Conservation (phyloP, 331 rosid species). For the Arachis monticola region DNA sequence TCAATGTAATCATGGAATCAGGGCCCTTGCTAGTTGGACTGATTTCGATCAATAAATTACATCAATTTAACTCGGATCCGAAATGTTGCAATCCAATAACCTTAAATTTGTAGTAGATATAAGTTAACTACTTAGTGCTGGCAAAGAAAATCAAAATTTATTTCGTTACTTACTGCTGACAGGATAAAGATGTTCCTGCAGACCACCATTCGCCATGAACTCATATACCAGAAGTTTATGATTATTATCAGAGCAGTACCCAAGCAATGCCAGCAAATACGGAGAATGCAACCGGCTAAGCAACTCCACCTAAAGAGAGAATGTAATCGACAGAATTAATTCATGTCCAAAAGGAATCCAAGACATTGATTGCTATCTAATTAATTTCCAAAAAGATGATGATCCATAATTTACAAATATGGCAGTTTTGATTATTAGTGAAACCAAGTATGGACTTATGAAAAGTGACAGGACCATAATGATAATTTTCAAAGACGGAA, state of each 20-base stretch:
- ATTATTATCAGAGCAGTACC: conserved; percentile 81
- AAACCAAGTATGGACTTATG: conserved; percentile 18
- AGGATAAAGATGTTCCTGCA: conserved; percentile 95
- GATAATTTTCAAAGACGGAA: conserved; percentile 3
- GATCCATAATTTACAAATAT: conserved; percentile 20
- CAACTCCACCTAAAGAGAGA: conserved; percentile 73
- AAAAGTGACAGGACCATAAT: conserved; percentile 3
- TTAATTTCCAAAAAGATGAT: not conserved
- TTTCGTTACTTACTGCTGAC: conserved; percentile 58
- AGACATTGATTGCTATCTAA: conserved; percentile 4
- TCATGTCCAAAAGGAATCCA: not conserved
- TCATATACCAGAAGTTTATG: conserved; percentile 86
- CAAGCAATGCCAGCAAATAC: conserved; percentile 81
- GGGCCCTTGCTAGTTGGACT: too few relatives aligned
- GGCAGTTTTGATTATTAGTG: not conserved
- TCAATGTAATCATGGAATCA: too few relatives aligned
- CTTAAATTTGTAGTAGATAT: not conserved
- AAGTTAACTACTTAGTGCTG: not conserved
- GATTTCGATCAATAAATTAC: not conserved
- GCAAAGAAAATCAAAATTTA: conserved; percentile 14
- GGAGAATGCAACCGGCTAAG: conserved; percentile 80
- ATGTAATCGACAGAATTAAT: conserved; percentile 36
- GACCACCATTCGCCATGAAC: conserved; percentile 87
- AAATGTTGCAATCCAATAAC: not conserved
- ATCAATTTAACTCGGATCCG: not conserved